Percentiles rank a stretch among this genome's conserved stretches.
phyloP scores from a whole-genome alignment of 148 eudicot genomes.

The Rhododendron simsii region DNA sequence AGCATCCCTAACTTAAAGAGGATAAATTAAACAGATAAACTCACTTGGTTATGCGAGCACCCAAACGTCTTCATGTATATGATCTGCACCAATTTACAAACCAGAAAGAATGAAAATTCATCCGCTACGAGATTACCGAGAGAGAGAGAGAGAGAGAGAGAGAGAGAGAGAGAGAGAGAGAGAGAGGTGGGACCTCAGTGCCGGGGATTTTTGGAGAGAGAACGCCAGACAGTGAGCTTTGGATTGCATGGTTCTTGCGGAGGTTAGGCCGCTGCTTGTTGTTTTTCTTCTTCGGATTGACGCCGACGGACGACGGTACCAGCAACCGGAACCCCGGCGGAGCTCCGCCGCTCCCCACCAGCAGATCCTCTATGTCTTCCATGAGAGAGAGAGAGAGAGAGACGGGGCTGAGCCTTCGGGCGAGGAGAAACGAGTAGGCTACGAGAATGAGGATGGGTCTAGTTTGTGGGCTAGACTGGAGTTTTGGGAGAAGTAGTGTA shows the following conservation, averaged over 20 bases:
- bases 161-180: neutral
- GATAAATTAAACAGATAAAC: neutral
- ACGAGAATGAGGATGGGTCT: neutral
- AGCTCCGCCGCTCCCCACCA: slow-evolving; percentile 61
- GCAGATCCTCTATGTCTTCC: slow-evolving; percentile 94
- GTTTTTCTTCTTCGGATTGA: slow-evolving; percentile 57
- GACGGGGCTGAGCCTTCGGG: neutral
- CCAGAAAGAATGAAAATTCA: neutral
- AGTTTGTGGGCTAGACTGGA: neutral
- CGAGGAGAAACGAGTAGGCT: neutral
- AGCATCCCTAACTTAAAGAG: neutral
- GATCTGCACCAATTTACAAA: slow-evolving; percentile 43
- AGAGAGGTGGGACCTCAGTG: slow-evolving; percentile 56
- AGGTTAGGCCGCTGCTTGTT: slow-evolving; percentile 9
- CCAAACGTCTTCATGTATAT: slow-evolving; percentile 92
- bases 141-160: neutral
- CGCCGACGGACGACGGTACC: slow-evolving; percentile 49
- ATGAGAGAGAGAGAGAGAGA: slow-evolving; percentile 19
- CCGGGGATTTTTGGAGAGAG: slow-evolving; percentile 74
- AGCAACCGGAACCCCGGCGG: slow-evolving; percentile 84
- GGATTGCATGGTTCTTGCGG: slow-evolving; percentile 21
- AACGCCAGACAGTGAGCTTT: slow-evolving; percentile 32
- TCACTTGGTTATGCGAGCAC: slow-evolving; percentile 94
- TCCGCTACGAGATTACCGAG: neutral
- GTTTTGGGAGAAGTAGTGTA: neutral